Base-by-base conservation (phyloP, 441 rosid species). In the Metrosideros polymorpha region DNA sequence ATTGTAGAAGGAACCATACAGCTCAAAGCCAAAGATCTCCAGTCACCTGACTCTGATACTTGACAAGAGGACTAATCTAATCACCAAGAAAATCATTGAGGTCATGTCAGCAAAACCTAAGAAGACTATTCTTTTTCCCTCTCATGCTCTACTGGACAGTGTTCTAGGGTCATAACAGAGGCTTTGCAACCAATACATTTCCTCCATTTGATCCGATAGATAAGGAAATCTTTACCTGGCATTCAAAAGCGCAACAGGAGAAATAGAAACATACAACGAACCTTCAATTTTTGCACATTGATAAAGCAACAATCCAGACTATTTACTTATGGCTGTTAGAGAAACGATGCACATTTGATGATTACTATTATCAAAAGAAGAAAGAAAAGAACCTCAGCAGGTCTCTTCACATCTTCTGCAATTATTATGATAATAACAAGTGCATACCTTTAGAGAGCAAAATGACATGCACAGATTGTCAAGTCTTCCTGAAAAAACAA, bases 401-500 rank as follows among this genome's bases (percentile, higher is more conserved):
- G 7, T 71, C 79, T 71, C 47, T 35, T 66, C 79, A 71, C 43
- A 32, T 63, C 47, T 35, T 71, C 39, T 59, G 71, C 84, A 82
- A 82, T 30, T 15, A 52, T 29, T 22, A 22, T 43, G 30, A 82
- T n/a, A 50, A 42, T 32, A 50, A 50, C n/a, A 25, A 63, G 30
- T 29, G 13, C 79, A 42, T 92, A 96, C 99, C 98, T 94, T 92
- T 39, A 98, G 89, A 89, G 98, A 96, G 90, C 99, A 96, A 93
- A 94, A 97, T 85, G 98, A 96, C 96, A 94, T 95, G 97, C 99
- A 97, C 57, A 98, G 98, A 90, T 98, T 98, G 91, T 98, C 99
- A 35, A 97, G 99, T 92, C 99, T 94, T 91, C 99, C 99, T 0
- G 98, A 95, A 90, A 93, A 98, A 89, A 98, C 83, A 88, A 97